Base-by-base conservation (phyloP, 768 basidiomycete genomes). In the Phaeotremella fagi region DNA sequence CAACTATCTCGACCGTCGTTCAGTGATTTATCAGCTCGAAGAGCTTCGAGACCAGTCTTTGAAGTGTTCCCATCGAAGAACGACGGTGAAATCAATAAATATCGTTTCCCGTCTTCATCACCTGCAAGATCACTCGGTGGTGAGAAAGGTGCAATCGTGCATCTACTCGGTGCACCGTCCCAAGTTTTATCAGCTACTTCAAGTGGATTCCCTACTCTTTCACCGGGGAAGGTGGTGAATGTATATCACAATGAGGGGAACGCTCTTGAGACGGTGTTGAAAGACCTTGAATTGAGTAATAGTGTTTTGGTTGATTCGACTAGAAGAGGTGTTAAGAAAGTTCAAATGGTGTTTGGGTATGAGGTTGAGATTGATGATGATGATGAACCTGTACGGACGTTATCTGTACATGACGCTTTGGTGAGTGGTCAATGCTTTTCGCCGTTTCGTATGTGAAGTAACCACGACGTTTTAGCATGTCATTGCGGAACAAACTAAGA, bases 71-170 rank as follows among this genome's bases (percentile, higher is more conserved):
- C 52, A 16, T n/a, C n/a, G n/a, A n/a, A n/a, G n/a, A n/a, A n/a
- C n/a, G 15, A 45, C 5, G 45, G 36, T 11, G 31, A 11, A 24
- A 38, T 41, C 1, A 58, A 57, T 48, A 50, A 48, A 20, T 54
- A 31, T 46, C 54, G 67, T n/a, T 69, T 66, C 55, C 64, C 64
- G 3, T 65, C 63, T 4, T 63, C 67, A 1, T 54, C 64, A 16
- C 45, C 51, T 2, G 48, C 59, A 9, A 45, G 61, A 25, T 48
- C 36, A 16, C 37, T 48, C 26, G 44, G 49, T 11, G 41, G 54
- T 3, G 44, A 37, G 15, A 54, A 52, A 20, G 61, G 67, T 2
- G 64, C 68, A 2, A 64, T 70, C 26, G 53, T 70, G 2, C 68
- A 70, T 53, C 50, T 66, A 6, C 53, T 70, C 1, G 51, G 50